phyloP scores from a whole-genome alignment of 768 basidiomycete genomes.

The Kwoniella sp. region DNA sequence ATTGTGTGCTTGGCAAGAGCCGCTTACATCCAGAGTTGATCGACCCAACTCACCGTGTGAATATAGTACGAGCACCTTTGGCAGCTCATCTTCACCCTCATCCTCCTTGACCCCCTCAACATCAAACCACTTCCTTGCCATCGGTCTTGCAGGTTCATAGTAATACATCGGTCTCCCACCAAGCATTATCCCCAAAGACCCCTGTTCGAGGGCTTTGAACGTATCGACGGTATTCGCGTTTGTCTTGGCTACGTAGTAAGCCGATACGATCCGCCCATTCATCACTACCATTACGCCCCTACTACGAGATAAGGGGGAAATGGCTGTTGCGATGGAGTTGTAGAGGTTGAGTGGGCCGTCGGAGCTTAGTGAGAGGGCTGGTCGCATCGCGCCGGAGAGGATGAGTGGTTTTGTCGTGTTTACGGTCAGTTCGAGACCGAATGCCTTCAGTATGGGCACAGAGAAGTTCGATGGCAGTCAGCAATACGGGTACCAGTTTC shows the following conservation, averaged over 20 bases:
- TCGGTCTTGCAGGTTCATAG: constrained; percentile 36
- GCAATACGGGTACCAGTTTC: no score
- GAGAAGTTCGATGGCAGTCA: no score
- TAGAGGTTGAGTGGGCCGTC: constrained; percentile 47
- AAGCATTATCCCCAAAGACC: constrained; percentile 48
- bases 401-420: constrained; percentile 46
- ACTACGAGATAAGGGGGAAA: constrained; percentile 15
- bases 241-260: constrained; percentile 46
- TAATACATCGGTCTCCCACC: constrained; percentile 22
- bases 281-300: constrained; percentile 48
- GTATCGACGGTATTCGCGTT: constrained; percentile 48
- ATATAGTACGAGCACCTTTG: constrained; percentile 33
- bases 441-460: no score
- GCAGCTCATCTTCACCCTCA: constrained; percentile 11
- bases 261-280: constrained; percentile 53
- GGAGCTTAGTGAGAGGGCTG: constrained; percentile 43
- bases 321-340: constrained; percentile 37
- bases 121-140: constrained; percentile 55
- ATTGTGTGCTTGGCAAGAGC: no score
- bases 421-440: no score
- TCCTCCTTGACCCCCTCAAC: constrained; percentile 16
- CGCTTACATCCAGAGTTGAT: no score
- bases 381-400: constrained; percentile 54
- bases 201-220: constrained; percentile 50
- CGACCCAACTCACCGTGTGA: constrained; percentile 1